A percentile compares a stretch with the other conserved stretches of the same genome.
These are phyloP conservation scores for Fraxinus ornus DNA, from an alignment of 305 asterid species.

Conservation along the genomic window DNA sequence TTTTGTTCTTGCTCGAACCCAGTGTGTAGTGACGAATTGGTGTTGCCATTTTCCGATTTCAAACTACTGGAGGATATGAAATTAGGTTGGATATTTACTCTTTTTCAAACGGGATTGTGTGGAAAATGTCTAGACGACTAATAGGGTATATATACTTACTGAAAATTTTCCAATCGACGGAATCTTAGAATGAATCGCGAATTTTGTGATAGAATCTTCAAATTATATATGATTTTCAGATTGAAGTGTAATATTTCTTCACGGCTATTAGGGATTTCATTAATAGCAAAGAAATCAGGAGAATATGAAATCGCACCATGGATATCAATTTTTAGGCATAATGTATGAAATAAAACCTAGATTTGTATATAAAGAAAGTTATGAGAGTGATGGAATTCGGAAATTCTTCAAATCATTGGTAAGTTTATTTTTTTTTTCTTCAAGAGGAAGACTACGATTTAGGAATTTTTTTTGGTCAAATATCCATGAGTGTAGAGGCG, in stretches of 20 bases:
- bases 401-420: not conserved
- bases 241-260: not conserved
- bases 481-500: too few relatives aligned
- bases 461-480: too few relatives aligned
- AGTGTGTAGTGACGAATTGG: too few relatives aligned
- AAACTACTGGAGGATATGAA: too few relatives aligned
- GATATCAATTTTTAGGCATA: not conserved
- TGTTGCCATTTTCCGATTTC: too few relatives aligned
- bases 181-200: not conserved
- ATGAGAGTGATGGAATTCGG: not conserved
- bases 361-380: not conserved
- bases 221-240: not conserved
- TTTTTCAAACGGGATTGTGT: too few relatives aligned
- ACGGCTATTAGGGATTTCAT: not conserved
- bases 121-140: too few relatives aligned
- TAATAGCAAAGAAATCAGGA: not conserved
- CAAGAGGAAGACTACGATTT: too few relatives aligned
- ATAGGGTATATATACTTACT: too few relatives aligned
- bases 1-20: too few relatives aligned
- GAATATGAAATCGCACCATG: not conserved
- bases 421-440: too few relatives aligned
- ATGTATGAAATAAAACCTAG: not conserved
- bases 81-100: too few relatives aligned
- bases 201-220: not conserved
- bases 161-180: not conserved